These are phyloP conservation scores for Suillus subaureus DNA, from an alignment of 768 basidiomycete species.

Conservation along the genomic window DNA sequence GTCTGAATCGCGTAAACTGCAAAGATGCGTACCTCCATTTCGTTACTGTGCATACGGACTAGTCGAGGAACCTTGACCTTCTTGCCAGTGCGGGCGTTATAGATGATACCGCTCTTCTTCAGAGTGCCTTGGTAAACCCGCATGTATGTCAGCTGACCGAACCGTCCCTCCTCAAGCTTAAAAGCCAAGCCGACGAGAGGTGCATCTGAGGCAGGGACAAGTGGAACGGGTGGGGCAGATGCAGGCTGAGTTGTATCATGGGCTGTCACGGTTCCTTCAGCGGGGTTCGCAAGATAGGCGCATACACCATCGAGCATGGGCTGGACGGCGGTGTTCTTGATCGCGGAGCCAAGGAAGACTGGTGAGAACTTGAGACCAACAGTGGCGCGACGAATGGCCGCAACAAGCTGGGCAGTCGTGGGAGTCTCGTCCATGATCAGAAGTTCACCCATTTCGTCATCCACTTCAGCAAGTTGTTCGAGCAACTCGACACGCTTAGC, in stretches of 20 bases:
- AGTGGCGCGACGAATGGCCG: conserved; percentile 89
- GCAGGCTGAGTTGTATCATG: conserved; percentile 77
- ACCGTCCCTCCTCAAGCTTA: conserved; percentile 97
- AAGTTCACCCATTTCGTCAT: conserved; percentile 92
- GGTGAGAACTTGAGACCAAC: conserved; percentile 90
- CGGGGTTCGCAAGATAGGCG: conserved; percentile 89
- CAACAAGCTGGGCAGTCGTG: conserved; percentile 68
- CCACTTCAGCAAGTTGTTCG: conserved; percentile 94
- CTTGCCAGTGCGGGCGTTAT: conserved; percentile 93
- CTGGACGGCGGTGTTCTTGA: conserved; percentile 97
- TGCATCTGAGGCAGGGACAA: conserved; percentile 81
- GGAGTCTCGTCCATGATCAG: conserved; percentile 85
- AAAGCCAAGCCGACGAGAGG: conserved; percentile 95
- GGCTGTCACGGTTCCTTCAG: conserved; percentile 77
- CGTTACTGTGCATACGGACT: conserved; percentile 97
- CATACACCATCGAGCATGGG: conserved; percentile 94
- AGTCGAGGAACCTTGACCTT: conserved; percentile 95
- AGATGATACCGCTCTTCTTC: conserved; percentile 83
- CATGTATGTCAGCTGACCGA: conserved; percentile 98
- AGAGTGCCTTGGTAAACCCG: conserved; percentile 95
- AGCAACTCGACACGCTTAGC: conserved; percentile 90
- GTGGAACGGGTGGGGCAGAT: conserved; percentile 67
- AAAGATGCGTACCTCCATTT: conserved; percentile 82
- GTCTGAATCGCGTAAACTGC: background rate
- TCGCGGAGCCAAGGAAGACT: conserved; percentile 95